Conservation (phyloP, 2,329 filamentous ascomycete species). For the Ophiosphaerella herpotricha region DNA sequence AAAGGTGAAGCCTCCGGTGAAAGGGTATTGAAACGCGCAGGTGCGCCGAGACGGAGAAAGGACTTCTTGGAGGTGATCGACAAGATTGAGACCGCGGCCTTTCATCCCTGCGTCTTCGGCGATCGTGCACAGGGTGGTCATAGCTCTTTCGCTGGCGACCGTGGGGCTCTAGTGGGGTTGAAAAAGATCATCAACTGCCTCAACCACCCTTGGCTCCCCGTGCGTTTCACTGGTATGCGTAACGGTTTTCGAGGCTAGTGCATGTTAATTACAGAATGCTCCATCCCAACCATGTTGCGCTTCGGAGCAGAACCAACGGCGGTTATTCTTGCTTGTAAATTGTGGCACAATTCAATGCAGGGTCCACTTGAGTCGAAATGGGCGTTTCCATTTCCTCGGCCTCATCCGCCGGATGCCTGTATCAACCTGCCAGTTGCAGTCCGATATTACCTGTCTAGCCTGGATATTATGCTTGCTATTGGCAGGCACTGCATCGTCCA, state of each 20-base stretch:
- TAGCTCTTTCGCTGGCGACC: conserved; percentile 11
- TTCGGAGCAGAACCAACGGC: background rate
- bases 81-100: conserved; percentile 8
- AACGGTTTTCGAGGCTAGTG: too few species aligned
- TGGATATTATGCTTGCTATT: too few species aligned
- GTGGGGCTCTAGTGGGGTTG: conserved; percentile 13
- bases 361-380: conserved; percentile 8
- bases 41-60: conserved; percentile 22
- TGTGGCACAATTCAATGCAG: conserved; percentile 9
- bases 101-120: conserved; percentile 10
- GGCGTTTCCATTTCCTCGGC: background rate
- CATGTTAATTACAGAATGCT: too few species aligned
- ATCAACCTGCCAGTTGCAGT: too few species aligned
- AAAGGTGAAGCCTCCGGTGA: conserved; percentile 9
- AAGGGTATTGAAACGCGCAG: conserved; percentile 16
- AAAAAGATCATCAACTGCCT: conserved; percentile 10
- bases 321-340: conserved; percentile 3
- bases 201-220: background rate
- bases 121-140: conserved; percentile 10
- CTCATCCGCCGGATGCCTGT: too few species aligned
- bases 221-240: background rate
- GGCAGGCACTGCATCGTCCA: too few species aligned
- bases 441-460: too few species aligned
- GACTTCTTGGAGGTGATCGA: conserved; percentile 23
- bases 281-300: too few species aligned